These are phyloP conservation scores for Acacia concinna DNA, from an alignment of 331 rosid species.

Conservation along the genomic window DNA sequence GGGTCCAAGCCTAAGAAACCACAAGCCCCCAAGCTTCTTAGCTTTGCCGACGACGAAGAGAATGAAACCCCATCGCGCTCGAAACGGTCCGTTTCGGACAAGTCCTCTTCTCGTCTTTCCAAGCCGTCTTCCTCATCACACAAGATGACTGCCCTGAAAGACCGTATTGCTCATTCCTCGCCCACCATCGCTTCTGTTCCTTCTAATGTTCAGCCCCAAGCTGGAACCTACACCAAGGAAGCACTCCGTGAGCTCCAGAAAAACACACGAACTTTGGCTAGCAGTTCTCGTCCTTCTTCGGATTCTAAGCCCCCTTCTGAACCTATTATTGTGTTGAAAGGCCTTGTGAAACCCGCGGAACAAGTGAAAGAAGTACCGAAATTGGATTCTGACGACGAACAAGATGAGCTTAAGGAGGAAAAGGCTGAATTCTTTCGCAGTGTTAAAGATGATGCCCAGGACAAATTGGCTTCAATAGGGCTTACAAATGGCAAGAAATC, in stretches of 20 bases:
- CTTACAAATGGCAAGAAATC: conserved; percentile 47
- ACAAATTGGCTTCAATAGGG: conserved; percentile 57
- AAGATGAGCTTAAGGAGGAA: conserved; percentile 15
- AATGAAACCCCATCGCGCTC: conserved; percentile 50
- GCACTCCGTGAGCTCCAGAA: conserved; percentile 91
- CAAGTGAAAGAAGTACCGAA: conserved; percentile 25
- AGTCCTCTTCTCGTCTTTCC: conserved; percentile 45
- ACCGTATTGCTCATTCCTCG: conserved; percentile 60
- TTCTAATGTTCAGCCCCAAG: conserved; percentile 92
- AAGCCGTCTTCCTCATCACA: conserved; percentile 65
- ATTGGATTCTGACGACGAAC: conserved; percentile 48
- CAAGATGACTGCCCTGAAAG: conserved; percentile 59
- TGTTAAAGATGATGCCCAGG: conserved; percentile 44
- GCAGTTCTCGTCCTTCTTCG: conserved; percentile 54
- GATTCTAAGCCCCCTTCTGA: conserved; percentile 60
- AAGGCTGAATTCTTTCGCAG: conserved; percentile 20
- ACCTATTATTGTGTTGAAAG: conserved; percentile 64
- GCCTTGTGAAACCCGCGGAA: conserved; percentile 58
- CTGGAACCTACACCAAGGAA: conserved; percentile 87
- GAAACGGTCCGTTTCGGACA: conserved; percentile 36
- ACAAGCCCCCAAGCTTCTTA: conserved; percentile 71
- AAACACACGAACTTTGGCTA: conserved; percentile 81
- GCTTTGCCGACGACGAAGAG: conserved; percentile 81
- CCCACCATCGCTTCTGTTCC: conserved; percentile 39
- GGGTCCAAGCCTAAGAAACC: conserved; percentile 61